Base-by-base conservation (phyloP, 2,329 filamentous ascomycete genomes). In the Alternaria hordeiaustralica region DNA sequence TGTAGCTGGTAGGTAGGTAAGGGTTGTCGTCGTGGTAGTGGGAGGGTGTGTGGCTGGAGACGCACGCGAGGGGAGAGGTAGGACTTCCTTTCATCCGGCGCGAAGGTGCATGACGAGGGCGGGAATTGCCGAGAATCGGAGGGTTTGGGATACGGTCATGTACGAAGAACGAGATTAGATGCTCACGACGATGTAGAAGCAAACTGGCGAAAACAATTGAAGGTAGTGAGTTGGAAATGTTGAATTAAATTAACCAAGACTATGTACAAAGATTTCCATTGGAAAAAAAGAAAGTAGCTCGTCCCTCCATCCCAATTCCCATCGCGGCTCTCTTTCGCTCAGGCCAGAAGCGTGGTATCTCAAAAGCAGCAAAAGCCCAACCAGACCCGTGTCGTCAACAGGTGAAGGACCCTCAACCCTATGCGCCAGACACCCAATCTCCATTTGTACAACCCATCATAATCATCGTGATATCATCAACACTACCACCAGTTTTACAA, bases 301-400 rank as follows among this genome's bases (percentile, higher is more conserved):
- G 6, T 21, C n/a, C 13, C 8, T 13, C 26, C 36, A 41, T 23
- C 8, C 23, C 26, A 21, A n/a, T 20, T 18, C 18, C 6, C n/a
- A 13, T 46, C 11, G 21, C 26, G 10, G 10, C 33, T 30, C 44
- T 44, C 26, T 69, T 64, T 71, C 62, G 69, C 63, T 60, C 57
- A 21, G 55, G 67, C 66, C 64, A 68, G 54, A 67, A 58, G 58
- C 49, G 62, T 72, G 71, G 70, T 74, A 74, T 74, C 71, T 72
- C 65, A 51, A 61, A 61, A 46, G 26, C 6, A 45, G 36, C 43
- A 18, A 15, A 56, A 47, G 44, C 26, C 9, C 43, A 49, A 30
- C 30, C n/a, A 26, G 54, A 66, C 30, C n/a, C 21, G 33, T 28
- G 28, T 44, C 30, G 15, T 23, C 53, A 51, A 30, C n/a, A 60